These are phyloP conservation scores for Mortierella alpina DNA, from an alignment of 192 early-diverging fungal species.

Conservation along the genomic window DNA sequence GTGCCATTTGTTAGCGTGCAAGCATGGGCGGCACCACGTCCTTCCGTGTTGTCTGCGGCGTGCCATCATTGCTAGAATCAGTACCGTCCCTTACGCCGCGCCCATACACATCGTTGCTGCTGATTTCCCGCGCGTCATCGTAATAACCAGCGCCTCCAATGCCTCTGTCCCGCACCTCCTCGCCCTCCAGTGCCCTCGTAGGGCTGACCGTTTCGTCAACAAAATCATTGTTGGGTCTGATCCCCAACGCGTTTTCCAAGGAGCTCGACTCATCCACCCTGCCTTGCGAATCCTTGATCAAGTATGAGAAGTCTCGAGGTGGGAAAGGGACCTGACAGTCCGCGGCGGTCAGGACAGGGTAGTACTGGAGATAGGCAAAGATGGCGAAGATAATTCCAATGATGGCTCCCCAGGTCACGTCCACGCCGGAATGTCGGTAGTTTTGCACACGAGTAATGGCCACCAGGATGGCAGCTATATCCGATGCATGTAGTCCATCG, in stretches of 20 bases:
- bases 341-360: constrained; percentile 54
- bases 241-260: constrained; percentile 20
- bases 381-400: constrained; percentile 72
- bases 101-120: no score
- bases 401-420: constrained; percentile 70
- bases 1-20: no score
- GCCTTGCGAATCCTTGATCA: constrained; percentile 26
- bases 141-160: no score
- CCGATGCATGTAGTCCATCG: neutral
- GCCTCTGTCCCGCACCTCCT: no score
- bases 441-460: constrained; percentile 70
- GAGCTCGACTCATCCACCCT: neutral
- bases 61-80: no score
- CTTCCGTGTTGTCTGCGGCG: no score
- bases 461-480: constrained; percentile 59
- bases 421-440: constrained; percentile 74
- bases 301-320: constrained; percentile 26
- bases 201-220: no score
- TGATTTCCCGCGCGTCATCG: no score
- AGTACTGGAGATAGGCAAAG: constrained; percentile 78
- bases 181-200: no score
- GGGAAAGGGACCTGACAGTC: constrained; percentile 24
- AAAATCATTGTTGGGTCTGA: constrained; percentile 1
- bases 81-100: no score
- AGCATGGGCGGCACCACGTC: no score